These are phyloP conservation scores for Aspergillus quadricinctus DNA, from an alignment of 2,329 filamentous ascomycete species.

Conservation along the genomic window DNA sequence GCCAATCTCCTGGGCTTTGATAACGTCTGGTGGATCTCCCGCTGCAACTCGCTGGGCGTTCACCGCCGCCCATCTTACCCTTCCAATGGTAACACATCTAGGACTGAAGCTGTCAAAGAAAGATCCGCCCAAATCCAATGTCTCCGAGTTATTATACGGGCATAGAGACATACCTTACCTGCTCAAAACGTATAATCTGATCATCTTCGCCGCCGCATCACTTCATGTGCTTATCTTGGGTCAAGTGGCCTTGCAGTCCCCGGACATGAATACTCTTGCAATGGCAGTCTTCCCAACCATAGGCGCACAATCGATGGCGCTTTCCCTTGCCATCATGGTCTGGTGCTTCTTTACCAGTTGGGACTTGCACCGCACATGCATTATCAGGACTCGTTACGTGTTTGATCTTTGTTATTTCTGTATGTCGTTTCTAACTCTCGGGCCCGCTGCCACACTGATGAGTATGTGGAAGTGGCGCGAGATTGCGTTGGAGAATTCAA, in stretches of 20 bases:
- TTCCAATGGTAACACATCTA: too few species aligned
- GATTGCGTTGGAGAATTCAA: too few species aligned
- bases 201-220: not conserved
- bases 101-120: not conserved
- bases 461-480: too few species aligned
- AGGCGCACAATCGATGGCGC: not conserved
- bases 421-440: too few species aligned
- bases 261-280: too few species aligned
- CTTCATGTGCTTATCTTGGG: not conserved
- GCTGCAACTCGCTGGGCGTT: too few species aligned
- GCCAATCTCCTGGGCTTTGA: not conserved
- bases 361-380: conserved; percentile 6
- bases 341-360: conserved; percentile 10
- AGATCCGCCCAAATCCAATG: not conserved
- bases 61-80: too few species aligned
- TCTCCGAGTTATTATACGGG: not conserved
- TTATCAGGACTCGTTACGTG: too few species aligned
- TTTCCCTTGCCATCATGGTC: not conserved
- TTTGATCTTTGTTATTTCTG: too few species aligned
- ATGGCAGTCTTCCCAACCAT: too few species aligned
- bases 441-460: too few species aligned
- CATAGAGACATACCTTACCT: conserved; percentile 4
- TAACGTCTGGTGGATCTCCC: not conserved
- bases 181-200: conserved; percentile 1
- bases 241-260: too few species aligned